A percentile compares a stretch with the other conserved stretches of the same genome.
Conservation (phyloP, 345 rosid genomes). For the Camelina sativa region DNA sequence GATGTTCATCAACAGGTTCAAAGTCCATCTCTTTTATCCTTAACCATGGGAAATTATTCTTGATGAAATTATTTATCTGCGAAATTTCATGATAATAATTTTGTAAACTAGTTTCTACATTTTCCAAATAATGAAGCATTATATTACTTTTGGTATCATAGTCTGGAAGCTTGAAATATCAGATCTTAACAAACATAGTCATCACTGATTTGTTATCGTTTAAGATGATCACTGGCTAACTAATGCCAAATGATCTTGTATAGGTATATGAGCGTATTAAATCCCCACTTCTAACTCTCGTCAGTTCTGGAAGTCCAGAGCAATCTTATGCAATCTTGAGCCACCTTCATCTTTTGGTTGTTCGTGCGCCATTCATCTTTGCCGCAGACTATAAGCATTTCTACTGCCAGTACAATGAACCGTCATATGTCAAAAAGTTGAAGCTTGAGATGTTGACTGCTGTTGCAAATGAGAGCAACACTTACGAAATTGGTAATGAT, state of each 20-base stretch:
- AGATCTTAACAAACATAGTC: slow-evolving; percentile 1
- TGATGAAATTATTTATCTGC: slow-evolving; percentile 15
- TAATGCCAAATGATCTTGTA: slow-evolving; percentile 35
- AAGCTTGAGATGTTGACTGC: slow-evolving; percentile 99
- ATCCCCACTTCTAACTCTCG: slow-evolving; percentile 94
- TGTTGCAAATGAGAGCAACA: slow-evolving; percentile 95
- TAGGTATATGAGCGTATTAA: slow-evolving; percentile 98
- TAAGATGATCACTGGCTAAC: slow-evolving; percentile 30
- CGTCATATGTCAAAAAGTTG: slow-evolving; percentile 93
- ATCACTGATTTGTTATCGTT: slow-evolving; percentile 12
- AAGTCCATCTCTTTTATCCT: slow-evolving; percentile 25
- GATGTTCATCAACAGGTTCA: slow-evolving; percentile 97
- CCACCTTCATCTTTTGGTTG: slow-evolving; percentile 95
- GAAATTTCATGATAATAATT: not conserved
- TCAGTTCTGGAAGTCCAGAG: slow-evolving; percentile 99
- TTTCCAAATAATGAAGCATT: slow-evolving; percentile 17
- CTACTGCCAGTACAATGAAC: slow-evolving; percentile 97
- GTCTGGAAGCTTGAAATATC: not conserved
- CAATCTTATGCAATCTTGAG: slow-evolving; percentile 96
- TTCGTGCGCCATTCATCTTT: slow-evolving; percentile 95
- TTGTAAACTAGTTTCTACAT: not conserved
- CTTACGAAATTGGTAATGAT: slow-evolving; percentile 95
- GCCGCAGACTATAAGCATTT: slow-evolving; percentile 93
- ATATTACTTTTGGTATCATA: not conserved
- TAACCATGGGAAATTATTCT: not conserved